Base-by-base conservation (phyloP, 2,329 filamentous ascomycete genomes). In the Boeremia exigua region DNA sequence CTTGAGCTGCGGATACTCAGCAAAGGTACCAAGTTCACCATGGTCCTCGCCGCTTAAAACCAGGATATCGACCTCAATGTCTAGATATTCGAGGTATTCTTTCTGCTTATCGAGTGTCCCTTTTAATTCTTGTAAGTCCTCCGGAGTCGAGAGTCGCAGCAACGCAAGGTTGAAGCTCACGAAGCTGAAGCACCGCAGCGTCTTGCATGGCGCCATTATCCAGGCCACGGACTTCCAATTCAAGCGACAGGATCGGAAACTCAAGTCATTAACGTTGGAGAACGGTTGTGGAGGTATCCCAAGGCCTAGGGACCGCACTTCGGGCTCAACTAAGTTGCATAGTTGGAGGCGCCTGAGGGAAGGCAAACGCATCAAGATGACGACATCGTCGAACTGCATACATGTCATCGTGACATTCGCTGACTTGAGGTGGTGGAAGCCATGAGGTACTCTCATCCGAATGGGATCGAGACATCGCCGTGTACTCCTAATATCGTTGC, bases 91-190 rank as follows among this genome's bases (percentile, higher is more conserved):
- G 6, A 56, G 48, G 2, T 15, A 11, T 2, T 3, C 17, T 19
- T 15, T 12, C 7, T 56, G 42, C 7, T 17, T 33, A 15, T 56
- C 42, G 5, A 56, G 27, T 2, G 37, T 51, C 1, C 28, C 10
- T 12, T 48, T 56, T 14, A 56, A 29, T 6, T 56, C 53, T 28
- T 38, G 42, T 8, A 56, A n/a, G 7, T 56, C 53, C 19, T 17
- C 12, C 11, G 53, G 53, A 7, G 25, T 51, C 11, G 53, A 56
- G 3, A 56, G 19, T 8, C 53, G 53, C 12, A 56, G 6, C 25
- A 56, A 37, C 2, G 53, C 53, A 2, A 56, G 42, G 9, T 56
- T 56, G 53, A 56, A 56, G 32, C 53, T 56, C 19, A 56, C 48
- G 28, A 47, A 56, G 47, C 36, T 47, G 33, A 56, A 56, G 25